A percentile compares a stretch with the other conserved stretches of the same genome.
phyloP scores from a whole-genome alignment of 768 basidiomycete genomes.

The Suillus americanus region DNA sequence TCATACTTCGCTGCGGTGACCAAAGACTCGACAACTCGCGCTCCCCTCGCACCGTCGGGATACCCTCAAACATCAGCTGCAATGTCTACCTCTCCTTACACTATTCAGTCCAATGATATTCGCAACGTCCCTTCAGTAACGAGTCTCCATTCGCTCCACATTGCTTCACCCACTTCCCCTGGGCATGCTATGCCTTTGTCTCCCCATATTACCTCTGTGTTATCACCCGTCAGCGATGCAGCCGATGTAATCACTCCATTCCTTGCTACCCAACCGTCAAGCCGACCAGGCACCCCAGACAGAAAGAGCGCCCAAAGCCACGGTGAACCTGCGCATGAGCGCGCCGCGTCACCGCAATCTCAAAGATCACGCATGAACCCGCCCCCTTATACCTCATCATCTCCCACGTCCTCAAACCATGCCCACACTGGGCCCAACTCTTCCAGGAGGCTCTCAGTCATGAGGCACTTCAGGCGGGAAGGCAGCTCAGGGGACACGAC shows the following conservation, averaged over 20 bases:
- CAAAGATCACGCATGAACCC: slow-evolving; percentile 25
- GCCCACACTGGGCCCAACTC: neutral
- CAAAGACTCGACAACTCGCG: neutral
- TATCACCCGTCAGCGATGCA: slow-evolving; percentile 14
- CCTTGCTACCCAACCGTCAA: slow-evolving; percentile 8
- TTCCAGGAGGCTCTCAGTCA: slow-evolving; percentile 4
- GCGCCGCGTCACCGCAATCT: slow-evolving; percentile 1
- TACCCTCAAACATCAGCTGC: slow-evolving; percentile 3
- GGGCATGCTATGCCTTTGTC: slow-evolving; percentile 2
- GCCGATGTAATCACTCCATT: slow-evolving; percentile 26
- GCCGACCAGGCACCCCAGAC: neutral
- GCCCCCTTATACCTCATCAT: slow-evolving; percentile 22
- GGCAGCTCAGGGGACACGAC: slow-evolving; percentile 12
- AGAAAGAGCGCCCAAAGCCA: slow-evolving; percentile 10
- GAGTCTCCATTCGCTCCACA: slow-evolving; percentile 8
- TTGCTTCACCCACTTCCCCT: slow-evolving; percentile 1
- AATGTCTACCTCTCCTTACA: neutral
- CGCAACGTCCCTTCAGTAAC: slow-evolving; percentile 14
- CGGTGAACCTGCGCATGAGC: slow-evolving; percentile 5
- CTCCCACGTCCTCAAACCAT: neutral
- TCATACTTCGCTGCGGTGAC: slow-evolving; percentile 5
- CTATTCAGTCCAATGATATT: neutral
- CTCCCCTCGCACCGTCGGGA: neutral
- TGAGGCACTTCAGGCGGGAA: slow-evolving; percentile 2
- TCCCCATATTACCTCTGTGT: neutral